Conservation (phyloP, 345 rosid genomes). For the Abelmoschus esculentus region DNA sequence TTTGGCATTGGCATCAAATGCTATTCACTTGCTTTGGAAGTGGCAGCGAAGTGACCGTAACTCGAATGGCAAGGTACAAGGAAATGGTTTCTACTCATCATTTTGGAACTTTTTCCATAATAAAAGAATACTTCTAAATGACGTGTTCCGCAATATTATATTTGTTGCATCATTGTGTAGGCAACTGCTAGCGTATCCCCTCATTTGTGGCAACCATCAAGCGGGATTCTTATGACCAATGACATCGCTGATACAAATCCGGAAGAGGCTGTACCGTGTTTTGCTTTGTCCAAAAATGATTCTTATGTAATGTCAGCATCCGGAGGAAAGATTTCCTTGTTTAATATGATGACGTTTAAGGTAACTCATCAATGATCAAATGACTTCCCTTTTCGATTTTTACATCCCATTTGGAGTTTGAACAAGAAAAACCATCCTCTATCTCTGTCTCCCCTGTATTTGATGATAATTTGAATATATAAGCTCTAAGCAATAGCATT, state of each 20-base stretch:
- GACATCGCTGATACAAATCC: conserved; percentile 59
- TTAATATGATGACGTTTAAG: conserved; percentile 94
- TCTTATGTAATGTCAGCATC: conserved; percentile 93
- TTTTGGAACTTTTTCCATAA: neutral
- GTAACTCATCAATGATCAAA: conserved; percentile 24
- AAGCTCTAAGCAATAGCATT: no score
- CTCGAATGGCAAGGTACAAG: conserved; percentile 65
- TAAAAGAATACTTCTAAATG: neutral
- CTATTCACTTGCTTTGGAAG: conserved; percentile 86
- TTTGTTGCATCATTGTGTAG: conserved; percentile 32
- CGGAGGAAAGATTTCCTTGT: conserved; percentile 85
- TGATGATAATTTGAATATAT: no score
- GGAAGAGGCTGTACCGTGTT: conserved; percentile 81
- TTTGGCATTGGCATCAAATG: conserved; percentile 90
- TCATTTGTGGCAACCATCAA: conserved; percentile 82
- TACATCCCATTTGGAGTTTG: no score
- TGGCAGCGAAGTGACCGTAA: conserved; percentile 94
- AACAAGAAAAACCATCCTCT: no score
- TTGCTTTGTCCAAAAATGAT: conserved; percentile 87
- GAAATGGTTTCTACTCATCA: no score
- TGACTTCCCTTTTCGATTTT: no score
- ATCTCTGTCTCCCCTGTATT: no score
- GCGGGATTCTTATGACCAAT: conserved; percentile 82
- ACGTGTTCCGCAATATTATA: neutral
- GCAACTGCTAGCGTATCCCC: conserved; percentile 71